Percentiles rank a stretch among this genome's conserved stretches.
phyloP scores from a whole-genome alignment of 2,329 filamentous ascomycete genomes.

The Neospermospora avenae region DNA sequence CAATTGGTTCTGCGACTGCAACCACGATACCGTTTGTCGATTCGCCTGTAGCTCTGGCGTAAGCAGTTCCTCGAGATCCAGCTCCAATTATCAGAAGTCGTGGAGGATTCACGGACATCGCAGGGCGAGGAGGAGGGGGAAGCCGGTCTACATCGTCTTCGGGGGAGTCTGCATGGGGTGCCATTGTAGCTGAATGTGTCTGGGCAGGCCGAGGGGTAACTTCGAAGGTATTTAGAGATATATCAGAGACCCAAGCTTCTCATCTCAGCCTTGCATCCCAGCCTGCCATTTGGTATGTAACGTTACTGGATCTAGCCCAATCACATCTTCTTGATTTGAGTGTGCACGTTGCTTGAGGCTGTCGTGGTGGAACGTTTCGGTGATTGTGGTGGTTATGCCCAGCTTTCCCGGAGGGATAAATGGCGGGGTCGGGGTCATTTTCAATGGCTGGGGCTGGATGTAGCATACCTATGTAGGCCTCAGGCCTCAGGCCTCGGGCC shows the following conservation, averaged over 20 bases:
- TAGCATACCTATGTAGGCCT: too few relatives aligned
- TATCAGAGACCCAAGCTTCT: too few relatives aligned
- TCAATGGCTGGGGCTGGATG: too few relatives aligned
- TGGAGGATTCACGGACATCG: slow-evolving; percentile 46
- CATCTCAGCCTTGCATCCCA: slow-evolving; percentile 22
- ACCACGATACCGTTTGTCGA: slow-evolving; percentile 66
- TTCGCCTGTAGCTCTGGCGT: slow-evolving; percentile 64
- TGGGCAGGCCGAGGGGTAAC: background rate
- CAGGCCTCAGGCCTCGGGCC: too few relatives aligned
- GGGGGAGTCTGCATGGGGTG: slow-evolving; percentile 29
- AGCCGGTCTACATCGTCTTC: slow-evolving; percentile 22
- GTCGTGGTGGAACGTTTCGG: background rate
- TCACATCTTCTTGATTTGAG: slow-evolving; percentile 17
- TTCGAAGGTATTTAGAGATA: background rate
- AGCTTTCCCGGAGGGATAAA: background rate
- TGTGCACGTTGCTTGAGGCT: background rate
- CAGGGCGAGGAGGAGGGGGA: slow-evolving; percentile 29
- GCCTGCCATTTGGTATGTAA: slow-evolving; percentile 15
- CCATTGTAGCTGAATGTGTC: slow-evolving; percentile 19
- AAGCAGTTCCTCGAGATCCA: slow-evolving; percentile 73
- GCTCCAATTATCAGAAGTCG: slow-evolving; percentile 79
- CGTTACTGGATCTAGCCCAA: slow-evolving; percentile 17
- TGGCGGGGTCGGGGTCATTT: slow-evolving; percentile 3
- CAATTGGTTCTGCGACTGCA: slow-evolving; percentile 77
- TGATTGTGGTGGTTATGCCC: background rate